Evolutionary conservation across 306 rosid genomes (phyloP), one percentile per base, ranked within the genome.

Genomic region (Corylus americana): DNA sequence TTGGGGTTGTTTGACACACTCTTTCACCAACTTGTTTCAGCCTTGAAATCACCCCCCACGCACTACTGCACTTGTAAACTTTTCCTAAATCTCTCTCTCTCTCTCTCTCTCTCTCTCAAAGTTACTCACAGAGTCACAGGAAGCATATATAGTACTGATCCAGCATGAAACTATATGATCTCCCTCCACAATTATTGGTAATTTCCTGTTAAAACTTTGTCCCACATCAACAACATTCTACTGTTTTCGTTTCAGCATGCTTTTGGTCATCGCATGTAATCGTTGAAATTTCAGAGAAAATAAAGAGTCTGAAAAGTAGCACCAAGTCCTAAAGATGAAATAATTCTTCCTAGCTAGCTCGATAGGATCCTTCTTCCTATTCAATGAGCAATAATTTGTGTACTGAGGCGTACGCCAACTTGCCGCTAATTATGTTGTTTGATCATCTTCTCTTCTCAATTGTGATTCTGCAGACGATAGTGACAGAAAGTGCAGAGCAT

Each of bases 11-110:
- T 78, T 66, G 76, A 70, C 81, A 77, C 78, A 48, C 11, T 78
- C 80, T 79, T 77, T 80, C 62, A 55, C 54, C 68, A 64, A 57
- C 61, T 71, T 84, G 77, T 74, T 73, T 54, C 70, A 75, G 59
- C 84, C 71, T 80, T 73, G 83, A 62, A 47, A 79, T 66, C 76
- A 42, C 74, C 61, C 70, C 31, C 72, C 55, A 55, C 45, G 9
- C 57, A 13, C 20, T 57, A 44, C 55, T 53, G 45, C 45, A 42
- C 45, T 6, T 0, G 45, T 42, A 42, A 39, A 5, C 45, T 42
- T 75, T 70, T 64, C 44, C n/a, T 14, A 14, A 16, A 42, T 51
- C 42, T 22, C 25, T 62, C 50, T 1, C 39, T 42, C 45, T 22
- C 25, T 62, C 50, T 1, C 39, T 42, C 45, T 39, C 0, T n/a